Conservation (phyloP, 805 yeast species). For the Saccharomycopsis sp. region DNA sequence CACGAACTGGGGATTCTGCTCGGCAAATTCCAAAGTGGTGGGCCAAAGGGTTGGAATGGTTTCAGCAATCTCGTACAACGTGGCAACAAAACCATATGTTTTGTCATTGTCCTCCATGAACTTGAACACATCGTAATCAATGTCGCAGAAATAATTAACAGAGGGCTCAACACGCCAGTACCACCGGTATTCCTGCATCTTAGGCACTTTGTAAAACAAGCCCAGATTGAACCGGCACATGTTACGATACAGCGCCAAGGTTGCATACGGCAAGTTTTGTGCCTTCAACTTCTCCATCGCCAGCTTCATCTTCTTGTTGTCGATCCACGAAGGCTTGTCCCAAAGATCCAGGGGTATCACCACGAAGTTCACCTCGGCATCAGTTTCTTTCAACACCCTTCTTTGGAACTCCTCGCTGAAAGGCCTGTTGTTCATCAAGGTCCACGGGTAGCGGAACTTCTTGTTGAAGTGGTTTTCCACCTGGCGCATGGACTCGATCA, state of each 20-base stretch:
- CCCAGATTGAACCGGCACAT: slow-evolving; percentile 66
- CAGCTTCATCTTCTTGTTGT: slow-evolving; percentile 32
- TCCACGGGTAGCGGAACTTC: slow-evolving; percentile 62
- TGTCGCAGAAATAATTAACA: slow-evolving; percentile 48
- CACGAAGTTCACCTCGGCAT: slow-evolving; percentile 22
- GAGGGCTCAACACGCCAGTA: slow-evolving; percentile 69
- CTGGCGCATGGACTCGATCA: slow-evolving; percentile 39
- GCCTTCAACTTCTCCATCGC: slow-evolving; percentile 35
- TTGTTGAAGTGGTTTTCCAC: slow-evolving; percentile 49
- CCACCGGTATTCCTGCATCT: slow-evolving; percentile 46
- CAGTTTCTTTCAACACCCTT: slow-evolving; percentile 31
- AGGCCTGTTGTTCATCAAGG: slow-evolving; percentile 51
- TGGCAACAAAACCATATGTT: slow-evolving; percentile 56
- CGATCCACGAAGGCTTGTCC: slow-evolving; percentile 53
- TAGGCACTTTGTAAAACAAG: slow-evolving; percentile 49
- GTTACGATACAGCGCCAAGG: slow-evolving; percentile 47
- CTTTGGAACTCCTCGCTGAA: slow-evolving; percentile 43
- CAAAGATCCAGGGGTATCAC: slow-evolving; percentile 37
- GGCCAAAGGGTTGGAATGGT: slow-evolving; percentile 52
- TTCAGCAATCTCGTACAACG: slow-evolving; percentile 52
- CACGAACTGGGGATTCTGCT: slow-evolving; percentile 42
- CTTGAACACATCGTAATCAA: slow-evolving; percentile 58
- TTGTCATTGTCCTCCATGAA: slow-evolving; percentile 50
- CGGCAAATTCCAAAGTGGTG: slow-evolving; percentile 45
- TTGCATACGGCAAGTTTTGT: slow-evolving; percentile 49